A percentile compares a stretch with the other conserved stretches of the same genome.
phyloP scores from a whole-genome alignment of 2,329 filamentous ascomycete genomes.

The Colletotrichum viniferum region DNA sequence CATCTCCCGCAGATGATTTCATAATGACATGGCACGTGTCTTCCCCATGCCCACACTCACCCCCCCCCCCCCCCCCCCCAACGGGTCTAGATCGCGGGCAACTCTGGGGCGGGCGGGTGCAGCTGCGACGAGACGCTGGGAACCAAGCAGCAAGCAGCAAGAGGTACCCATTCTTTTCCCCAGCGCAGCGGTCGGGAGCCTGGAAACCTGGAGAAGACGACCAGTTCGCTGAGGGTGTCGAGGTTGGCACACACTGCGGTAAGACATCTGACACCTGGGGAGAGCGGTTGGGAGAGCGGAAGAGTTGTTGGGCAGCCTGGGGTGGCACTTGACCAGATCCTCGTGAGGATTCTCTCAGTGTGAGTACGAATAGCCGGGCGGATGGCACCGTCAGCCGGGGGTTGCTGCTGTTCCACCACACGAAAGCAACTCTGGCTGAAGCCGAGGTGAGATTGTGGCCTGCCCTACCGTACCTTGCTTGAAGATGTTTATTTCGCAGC shows the following conservation, averaged over 20 bases:
- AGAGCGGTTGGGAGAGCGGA: not conserved
- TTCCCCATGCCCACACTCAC: not conserved
- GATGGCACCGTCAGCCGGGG: conserved; percentile 11
- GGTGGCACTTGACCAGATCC: conserved; percentile 19
- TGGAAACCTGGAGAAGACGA: not conserved
- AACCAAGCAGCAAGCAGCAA: not conserved
- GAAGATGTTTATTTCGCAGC: not conserved
- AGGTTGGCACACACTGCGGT: conserved; percentile 3
- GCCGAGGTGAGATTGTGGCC: conserved; percentile 7
- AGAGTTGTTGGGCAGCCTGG: conserved; percentile 3
- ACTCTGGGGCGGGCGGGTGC: not conserved
- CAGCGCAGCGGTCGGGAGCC: not conserved
- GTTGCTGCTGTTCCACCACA: conserved; percentile 3
- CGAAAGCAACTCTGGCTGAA: not conserved
- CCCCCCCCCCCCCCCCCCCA: not conserved
- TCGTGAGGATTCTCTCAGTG: not conserved
- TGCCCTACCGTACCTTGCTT: conserved; percentile 16
- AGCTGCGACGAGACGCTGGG: not conserved
- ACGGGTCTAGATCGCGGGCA: conserved; percentile 2
- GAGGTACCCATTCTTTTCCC: not conserved
- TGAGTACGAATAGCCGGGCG: conserved; percentile 1
- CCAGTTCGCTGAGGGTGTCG: conserved; percentile 3
- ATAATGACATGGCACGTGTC: conserved; percentile 13
- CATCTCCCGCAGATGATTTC: not conserved
- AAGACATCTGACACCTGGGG: conserved; percentile 11